Evolutionary conservation across 176 grass and related monocot genomes (phyloP).

Genomic region (Triticum aestivum): DNA sequence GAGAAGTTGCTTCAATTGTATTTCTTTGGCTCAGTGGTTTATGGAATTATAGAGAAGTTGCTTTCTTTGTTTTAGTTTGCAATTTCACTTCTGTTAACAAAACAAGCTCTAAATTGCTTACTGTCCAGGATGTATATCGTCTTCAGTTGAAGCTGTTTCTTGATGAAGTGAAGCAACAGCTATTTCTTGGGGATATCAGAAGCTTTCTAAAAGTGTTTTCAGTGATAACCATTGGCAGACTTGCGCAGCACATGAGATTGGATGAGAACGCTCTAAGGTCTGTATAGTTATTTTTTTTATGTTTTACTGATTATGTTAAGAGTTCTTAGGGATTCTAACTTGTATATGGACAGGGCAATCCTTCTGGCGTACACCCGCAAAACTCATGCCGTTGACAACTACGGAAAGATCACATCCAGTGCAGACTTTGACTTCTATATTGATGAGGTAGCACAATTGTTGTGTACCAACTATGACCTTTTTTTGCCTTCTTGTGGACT

Average conservation of each 20-base stretch:
- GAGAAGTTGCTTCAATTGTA: neutral
- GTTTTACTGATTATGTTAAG: neutral
- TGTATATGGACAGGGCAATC: conserved; percentile 57
- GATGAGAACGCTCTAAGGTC: conserved; percentile 82
- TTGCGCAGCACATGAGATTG: conserved; percentile 80
- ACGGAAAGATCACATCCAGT: conserved; percentile 79
- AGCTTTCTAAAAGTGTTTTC: conserved; percentile 90
- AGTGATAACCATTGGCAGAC: conserved; percentile 76
- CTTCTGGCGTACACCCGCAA: conserved; percentile 95
- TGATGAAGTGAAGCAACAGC: conserved; percentile 97
- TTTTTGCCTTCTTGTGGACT: neutral
- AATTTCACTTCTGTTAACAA: neutral
- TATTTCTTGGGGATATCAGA: conserved; percentile 62
- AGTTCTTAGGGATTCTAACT: neutral
- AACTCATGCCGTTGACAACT: conserved; percentile 80
- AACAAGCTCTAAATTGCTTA: neutral
- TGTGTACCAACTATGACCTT: neutral
- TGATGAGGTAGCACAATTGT: conserved; percentile 55
- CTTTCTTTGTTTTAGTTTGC: neutral
- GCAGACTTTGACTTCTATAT: conserved; percentile 88
- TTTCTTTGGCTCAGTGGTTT: neutral
- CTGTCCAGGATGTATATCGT: conserved; percentile 81
- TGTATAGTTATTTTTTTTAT: conserved; percentile 21
- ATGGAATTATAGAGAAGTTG: neutral
- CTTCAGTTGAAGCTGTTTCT: conserved; percentile 95